Base-by-base conservation (phyloP, 2,329 filamentous ascomycete genomes). In the Ceratocystis albifundus region DNA sequence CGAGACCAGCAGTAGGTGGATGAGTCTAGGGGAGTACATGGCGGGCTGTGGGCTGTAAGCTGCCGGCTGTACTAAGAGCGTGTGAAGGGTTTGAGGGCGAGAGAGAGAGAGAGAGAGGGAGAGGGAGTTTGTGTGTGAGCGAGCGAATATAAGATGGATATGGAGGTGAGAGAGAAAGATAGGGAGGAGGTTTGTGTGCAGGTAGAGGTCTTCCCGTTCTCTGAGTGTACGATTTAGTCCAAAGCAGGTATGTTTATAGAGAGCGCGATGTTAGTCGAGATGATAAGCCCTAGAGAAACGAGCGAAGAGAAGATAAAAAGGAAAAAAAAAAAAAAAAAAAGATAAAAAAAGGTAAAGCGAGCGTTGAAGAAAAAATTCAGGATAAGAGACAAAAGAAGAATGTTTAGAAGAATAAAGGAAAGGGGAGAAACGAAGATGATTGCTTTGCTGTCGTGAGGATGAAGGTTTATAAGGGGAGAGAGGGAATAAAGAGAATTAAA, bases 1-100 rank as follows among this genome's bases (percentile, higher is more conserved):
- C 55, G 78, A 79, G 70, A 81, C 73, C 69, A 82, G 71, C 66
- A 84, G 73, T 68, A 83, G 72, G 71, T 78, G 75, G 44, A 82
- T 68, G 62, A 80, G 70, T 67, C 76, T 77, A 65, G 74, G 74
- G 32, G 77, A 73, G 71, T 79, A 79, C 82, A 84, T 84, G 66
- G 64, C 75, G 72, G n/a, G 36, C 12, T 41, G 36, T 41, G 36
- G 36, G 36, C 36, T 41, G 10, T 15, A 41, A 41, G 10, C 10
- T 15, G 36, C 10, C 36, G 36, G 36, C 36, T 41, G 36, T 15
- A 41, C 36, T 1, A 12, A 41, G 36, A 41, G 12, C 61, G 48
- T 20, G n/a, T 53, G 20, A n/a, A 53, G 15, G 7, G 61, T 65
- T n/a, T 64, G 22, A 8, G 41, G 28, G 20, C 10, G n/a, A 10